phyloP scores from a whole-genome alignment of 2,329 filamentous ascomycete species.

The Colletotrichum tamarilloi region DNA sequence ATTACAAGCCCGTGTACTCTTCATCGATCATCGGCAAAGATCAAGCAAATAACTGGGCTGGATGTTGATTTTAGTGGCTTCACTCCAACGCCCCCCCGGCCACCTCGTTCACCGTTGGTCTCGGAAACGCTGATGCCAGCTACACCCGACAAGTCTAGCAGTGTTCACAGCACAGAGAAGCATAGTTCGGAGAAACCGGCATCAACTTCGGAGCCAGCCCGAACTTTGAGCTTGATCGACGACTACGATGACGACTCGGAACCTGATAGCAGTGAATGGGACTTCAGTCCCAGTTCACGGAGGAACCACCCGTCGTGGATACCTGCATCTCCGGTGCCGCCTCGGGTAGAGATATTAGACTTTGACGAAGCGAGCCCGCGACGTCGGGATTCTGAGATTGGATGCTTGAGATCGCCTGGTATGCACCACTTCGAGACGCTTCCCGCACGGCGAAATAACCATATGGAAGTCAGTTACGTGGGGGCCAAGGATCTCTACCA shows the following conservation, averaged over 20 bases:
- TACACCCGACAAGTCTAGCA: slow-evolving; percentile 10
- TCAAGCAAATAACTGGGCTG: slow-evolving; percentile 54
- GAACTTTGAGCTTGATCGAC: slow-evolving; percentile 29
- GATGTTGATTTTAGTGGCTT: slow-evolving; percentile 43
- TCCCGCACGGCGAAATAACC: slow-evolving; percentile 33
- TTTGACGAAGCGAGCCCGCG: slow-evolving; percentile 28
- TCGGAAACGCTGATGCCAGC: background rate
- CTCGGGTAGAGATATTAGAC: slow-evolving; percentile 21
- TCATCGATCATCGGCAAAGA: slow-evolving; percentile 50
- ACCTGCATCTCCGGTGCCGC: slow-evolving; percentile 32
- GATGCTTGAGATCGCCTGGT: slow-evolving; percentile 25
- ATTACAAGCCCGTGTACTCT: slow-evolving; percentile 35
- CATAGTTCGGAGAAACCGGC: background rate
- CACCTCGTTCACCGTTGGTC: background rate
- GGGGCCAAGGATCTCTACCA: slow-evolving; percentile 41
- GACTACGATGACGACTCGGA: slow-evolving; percentile 30
- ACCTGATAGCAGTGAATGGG: slow-evolving; percentile 25
- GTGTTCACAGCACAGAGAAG: slow-evolving; percentile 4
- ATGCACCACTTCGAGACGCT: slow-evolving; percentile 38
- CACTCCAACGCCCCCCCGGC: background rate
- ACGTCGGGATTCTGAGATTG: slow-evolving; percentile 33
- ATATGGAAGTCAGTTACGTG: slow-evolving; percentile 34
- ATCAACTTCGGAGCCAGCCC: slow-evolving; percentile 26
- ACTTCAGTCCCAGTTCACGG: slow-evolving; percentile 26
- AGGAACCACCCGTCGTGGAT: slow-evolving; percentile 29